A percentile compares a stretch with the other conserved stretches of the same genome.
These are phyloP conservation scores for Alopecurus myosuroides DNA, from an alignment of 176 grass and related monocot species.

Conservation along the genomic window DNA sequence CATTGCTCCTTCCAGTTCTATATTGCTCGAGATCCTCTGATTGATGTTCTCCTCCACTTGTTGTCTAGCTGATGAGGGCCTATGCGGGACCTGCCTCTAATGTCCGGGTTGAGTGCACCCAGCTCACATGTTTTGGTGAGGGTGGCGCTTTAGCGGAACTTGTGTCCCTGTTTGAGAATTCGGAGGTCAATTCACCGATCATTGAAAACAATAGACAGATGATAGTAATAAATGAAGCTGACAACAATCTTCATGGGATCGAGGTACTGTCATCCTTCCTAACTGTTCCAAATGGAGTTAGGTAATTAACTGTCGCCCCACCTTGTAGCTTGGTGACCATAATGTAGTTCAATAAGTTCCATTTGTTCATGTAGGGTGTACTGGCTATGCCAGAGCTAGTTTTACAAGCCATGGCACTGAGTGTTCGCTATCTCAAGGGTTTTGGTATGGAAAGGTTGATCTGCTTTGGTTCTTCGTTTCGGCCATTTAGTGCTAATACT, in stretches of 20 bases:
- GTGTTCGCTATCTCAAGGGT: constrained; percentile 57
- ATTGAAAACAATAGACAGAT: constrained; percentile 16
- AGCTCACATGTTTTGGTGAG: constrained; percentile 50
- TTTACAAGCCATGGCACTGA: constrained; percentile 77
- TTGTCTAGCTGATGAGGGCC: constrained; percentile 57
- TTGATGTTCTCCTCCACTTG: background rate
- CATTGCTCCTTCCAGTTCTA: background rate
- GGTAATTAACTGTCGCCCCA: background rate
- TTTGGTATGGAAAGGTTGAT: constrained; percentile 87
- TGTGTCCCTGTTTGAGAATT: constrained; percentile 66
- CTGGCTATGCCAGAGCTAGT: constrained; percentile 78
- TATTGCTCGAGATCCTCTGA: background rate
- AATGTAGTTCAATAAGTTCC: background rate
- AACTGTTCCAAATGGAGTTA: constrained; percentile 15
- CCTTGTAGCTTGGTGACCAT: background rate
- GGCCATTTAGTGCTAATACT: constrained; percentile 49
- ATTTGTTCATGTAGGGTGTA: constrained; percentile 47
- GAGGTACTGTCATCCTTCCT: constrained; percentile 44
- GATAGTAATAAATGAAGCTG: constrained; percentile 36
- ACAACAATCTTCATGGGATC: constrained; percentile 47
- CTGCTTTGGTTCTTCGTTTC: constrained; percentile 77
- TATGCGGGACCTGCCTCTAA: constrained; percentile 71
- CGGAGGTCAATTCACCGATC: constrained; percentile 17
- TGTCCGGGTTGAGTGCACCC: constrained; percentile 58
- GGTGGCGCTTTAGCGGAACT: constrained; percentile 76